These are phyloP conservation scores for Lactarius akahatsu DNA, from an alignment of 768 basidiomycete species.

Conservation along the genomic window DNA sequence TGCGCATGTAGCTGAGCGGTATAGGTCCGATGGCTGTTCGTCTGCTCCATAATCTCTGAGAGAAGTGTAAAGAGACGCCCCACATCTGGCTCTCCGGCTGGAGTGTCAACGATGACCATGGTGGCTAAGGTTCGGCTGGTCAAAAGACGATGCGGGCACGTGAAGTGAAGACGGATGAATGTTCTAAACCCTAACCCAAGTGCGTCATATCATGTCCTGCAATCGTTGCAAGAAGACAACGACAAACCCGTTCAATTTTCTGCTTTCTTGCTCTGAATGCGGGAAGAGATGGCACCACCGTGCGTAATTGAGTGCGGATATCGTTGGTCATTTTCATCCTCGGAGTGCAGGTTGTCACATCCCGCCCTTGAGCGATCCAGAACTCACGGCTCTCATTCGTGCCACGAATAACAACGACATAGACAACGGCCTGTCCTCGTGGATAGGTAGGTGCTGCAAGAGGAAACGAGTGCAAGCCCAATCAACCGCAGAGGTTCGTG, in stretches of 20 bases:
- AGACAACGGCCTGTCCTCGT: slow-evolving; percentile 31
- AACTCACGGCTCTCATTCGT: slow-evolving; percentile 33
- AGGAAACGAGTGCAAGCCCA: slow-evolving; percentile 24
- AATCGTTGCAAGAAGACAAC: slow-evolving; percentile 27
- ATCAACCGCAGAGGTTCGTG: slow-evolving; percentile 20
- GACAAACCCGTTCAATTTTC: slow-evolving; percentile 34
- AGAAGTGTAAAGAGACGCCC: slow-evolving; percentile 65
- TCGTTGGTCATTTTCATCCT: slow-evolving; percentile 4
- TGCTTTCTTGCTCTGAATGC: slow-evolving; percentile 39
- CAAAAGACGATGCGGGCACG: slow-evolving; percentile 1
- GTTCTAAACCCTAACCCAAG: slow-evolving; percentile 23
- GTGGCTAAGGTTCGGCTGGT: too few species aligned
- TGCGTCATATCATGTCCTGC: slow-evolving; percentile 33
- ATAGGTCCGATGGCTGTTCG: slow-evolving; percentile 72
- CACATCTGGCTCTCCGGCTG: slow-evolving; percentile 53
- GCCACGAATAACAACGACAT: slow-evolving; percentile 33
- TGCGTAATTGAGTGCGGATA: slow-evolving; percentile 21
- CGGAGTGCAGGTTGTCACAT: slow-evolving; percentile 35
- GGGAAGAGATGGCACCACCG: slow-evolving; percentile 40
- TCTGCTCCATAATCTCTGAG: slow-evolving; percentile 78
- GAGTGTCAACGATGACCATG: slow-evolving; percentile 57
- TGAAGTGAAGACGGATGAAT: not conserved
- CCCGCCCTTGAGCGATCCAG: slow-evolving; percentile 34
- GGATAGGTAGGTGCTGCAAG: slow-evolving; percentile 38
- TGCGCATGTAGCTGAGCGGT: slow-evolving; percentile 72